Base-by-base conservation (phyloP, 2,329 filamentous ascomycete genomes). In the Fusarium coicis region DNA sequence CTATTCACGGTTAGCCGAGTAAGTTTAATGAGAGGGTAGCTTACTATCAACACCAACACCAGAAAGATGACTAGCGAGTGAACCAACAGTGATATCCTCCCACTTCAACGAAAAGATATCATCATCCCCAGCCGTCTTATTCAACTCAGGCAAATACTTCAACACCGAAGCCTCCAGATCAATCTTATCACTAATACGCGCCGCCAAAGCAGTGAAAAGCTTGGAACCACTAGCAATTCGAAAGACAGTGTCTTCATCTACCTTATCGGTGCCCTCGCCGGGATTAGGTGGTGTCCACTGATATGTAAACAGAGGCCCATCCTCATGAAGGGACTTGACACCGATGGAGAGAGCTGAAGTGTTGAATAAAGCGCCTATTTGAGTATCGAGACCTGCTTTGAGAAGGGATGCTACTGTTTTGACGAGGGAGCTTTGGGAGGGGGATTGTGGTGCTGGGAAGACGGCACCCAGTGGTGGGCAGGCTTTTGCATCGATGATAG, bases 61-160 rank as follows among this genome's bases (percentile, higher is more conserved):
- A 21, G 82, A 82, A 16, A 87, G 79, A 46, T 88, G 86, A 6
- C 80, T 82, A 3, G 85, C 84, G 14, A 88, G 76, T 26, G 84
- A 80, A 9, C 80, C 81, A 10, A 87, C 76, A 0, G 85, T 88
- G 37, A 88, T 78, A 15, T 85, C 82, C 40, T 86, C 81, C 86
- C 86, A 88, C 46, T 82, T 76, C 5, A 85, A 77, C 3, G 79
- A 76, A 30, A 78, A 76, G 12, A 84, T 75, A 8, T 74, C 73
- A 50, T 82, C 79, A 11, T 76, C 57, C 3, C 76, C 60, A 10
- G 57, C 72, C 5, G 74, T 72, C 10, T 77, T 68, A 43, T 63
- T 76, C 46, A 83, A 73, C 53, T 83, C 80, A 0, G 86, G 84
- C 10, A 87, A 76, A 58, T 86, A 85, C 40, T 85, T 81, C 2